Evolutionary conservation across 2,329 filamentous ascomycete genomes (phyloP), one percentile per base, ranked within the genome.

Genomic region (Fonsecaea monophora): DNA sequence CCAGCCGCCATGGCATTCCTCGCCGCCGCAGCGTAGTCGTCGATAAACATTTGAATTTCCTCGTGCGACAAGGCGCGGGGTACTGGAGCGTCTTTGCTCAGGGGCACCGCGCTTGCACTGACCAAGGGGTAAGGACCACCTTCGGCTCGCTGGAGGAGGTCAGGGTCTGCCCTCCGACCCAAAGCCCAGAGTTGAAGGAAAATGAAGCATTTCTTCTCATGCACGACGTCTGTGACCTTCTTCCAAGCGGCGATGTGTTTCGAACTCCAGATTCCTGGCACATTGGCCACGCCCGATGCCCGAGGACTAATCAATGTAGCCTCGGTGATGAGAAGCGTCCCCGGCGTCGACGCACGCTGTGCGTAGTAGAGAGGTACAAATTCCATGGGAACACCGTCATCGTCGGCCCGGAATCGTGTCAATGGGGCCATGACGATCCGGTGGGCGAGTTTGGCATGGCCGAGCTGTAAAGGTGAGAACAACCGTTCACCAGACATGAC

Each of bases 1-100:
- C 86, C 85, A 13, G 81, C 83, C 21, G 81, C 81, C 6, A 89
- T 77, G 0, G 87, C 86, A 75, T 78, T 84, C 58, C 75, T 77
- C 2, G 83, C 82, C 1, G 83, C 32, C 6, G 3, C n/a, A n/a
- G 45, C 45, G 37, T 48, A 58, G 6, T 64, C 45, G 5, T 35
- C 18, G 2, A 64, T 18, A 4, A 38, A 37, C 21, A 57, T 53
- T 21, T 48, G 25, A 13, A 53, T 53, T 3, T 64, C 53, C 8
- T 64, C 61, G 3, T 25, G 25, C 25, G 25, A 25, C 25, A 57
- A 12, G 7, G 61, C 40, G n/a, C 40, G 61, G 77, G 48, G 76
- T 76, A 4, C 67, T 68, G 35, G 65, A 12, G 35, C 7, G 35
- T 37, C 25, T 25, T 25, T 25, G 25, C 25, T 25, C 25, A 25